Evolutionary conservation across 768 basidiomycete species (phyloP).

Genomic region (Boletus rubroflammeus): DNA sequence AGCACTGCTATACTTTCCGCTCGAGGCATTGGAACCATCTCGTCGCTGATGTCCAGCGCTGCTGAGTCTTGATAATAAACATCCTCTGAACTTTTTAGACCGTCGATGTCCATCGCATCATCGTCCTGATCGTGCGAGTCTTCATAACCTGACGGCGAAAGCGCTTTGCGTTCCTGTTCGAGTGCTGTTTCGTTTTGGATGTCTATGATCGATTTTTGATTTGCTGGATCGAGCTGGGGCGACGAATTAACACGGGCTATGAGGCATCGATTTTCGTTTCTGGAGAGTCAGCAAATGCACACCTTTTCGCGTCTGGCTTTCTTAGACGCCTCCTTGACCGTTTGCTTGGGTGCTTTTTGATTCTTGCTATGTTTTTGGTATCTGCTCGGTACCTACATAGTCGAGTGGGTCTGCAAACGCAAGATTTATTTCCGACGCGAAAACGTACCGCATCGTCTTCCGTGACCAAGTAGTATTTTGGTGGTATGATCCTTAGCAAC

Average conservation of each 20-base stretch:
- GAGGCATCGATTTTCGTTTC: neutral
- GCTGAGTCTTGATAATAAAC: neutral
- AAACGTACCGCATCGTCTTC: constrained; percentile 16
- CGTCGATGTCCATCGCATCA: constrained; percentile 31
- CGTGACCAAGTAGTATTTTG: constrained; percentile 72
- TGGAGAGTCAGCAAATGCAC: neutral
- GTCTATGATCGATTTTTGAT: constrained; percentile 76
- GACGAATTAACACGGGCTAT: neutral
- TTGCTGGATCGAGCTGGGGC: constrained; percentile 83
- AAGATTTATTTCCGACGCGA: neutral
- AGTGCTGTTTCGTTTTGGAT: constrained; percentile 55
- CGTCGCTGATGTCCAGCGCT: constrained; percentile 11
- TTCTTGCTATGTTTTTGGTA: constrained; percentile 90
- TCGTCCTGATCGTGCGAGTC: constrained; percentile 27
- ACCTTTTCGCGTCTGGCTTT: constrained; percentile 90
- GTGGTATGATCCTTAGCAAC: constrained; percentile 80
- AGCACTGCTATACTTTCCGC: constrained; percentile 60
- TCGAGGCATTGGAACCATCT: constrained; percentile 61
- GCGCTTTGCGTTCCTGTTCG: constrained; percentile 32
- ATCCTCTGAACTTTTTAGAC: constrained; percentile 27
- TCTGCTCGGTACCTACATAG: constrained; percentile 47
- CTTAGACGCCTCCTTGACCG: constrained; percentile 82
- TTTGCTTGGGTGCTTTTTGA: constrained; percentile 77
- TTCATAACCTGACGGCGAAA: constrained; percentile 15
- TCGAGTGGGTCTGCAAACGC: neutral